Evolutionary conservation across 805 yeast genomes (phyloP).

Genomic region (Pichia ethanolica): DNA sequence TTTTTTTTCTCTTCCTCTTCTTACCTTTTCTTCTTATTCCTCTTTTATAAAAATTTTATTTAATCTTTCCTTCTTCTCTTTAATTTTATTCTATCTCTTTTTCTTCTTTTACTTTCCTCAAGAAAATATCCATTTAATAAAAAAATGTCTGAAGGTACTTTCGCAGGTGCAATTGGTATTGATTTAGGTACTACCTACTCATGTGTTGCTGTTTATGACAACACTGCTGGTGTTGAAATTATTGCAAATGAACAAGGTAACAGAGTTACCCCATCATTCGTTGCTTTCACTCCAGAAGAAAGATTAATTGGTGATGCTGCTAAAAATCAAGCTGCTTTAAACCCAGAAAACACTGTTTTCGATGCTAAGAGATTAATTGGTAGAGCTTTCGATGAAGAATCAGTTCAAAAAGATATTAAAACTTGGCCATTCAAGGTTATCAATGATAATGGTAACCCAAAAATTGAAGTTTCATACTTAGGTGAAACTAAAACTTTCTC

Average conservation of each 20-base stretch:
- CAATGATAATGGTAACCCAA: constrained; percentile 59
- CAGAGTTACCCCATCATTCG: constrained; percentile 79
- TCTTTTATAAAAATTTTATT: not conserved
- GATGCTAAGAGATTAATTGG: constrained; percentile 83
- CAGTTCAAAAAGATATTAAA: constrained; percentile 85
- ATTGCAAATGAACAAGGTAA: constrained; percentile 82
- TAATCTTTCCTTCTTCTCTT: not conserved
- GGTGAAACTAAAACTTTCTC: constrained; percentile 64
- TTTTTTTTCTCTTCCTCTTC: not conserved
- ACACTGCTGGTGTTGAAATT: constrained; percentile 66
- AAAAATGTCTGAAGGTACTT: constrained; percentile 94
- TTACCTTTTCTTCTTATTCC: not conserved
- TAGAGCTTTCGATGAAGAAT: constrained; percentile 66
- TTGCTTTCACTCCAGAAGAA: constrained; percentile 71
- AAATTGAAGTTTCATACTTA: constrained; percentile 61
- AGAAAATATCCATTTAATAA: constrained; percentile 2
- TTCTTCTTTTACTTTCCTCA: not conserved
- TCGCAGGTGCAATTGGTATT: constrained; percentile 99
- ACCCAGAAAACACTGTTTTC: constrained; percentile 69
- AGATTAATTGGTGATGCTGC: constrained; percentile 81
- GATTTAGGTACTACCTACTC: constrained; percentile 87
- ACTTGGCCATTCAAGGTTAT: constrained; percentile 78
- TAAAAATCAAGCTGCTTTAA: constrained; percentile 75
- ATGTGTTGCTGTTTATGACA: constrained; percentile 65
- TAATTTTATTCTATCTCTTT: not conserved